A percentile compares a stretch with the other conserved stretches of the same genome.
Evolutionary conservation across 1,284 basidiomycete genomes (phyloP).

Genomic region (Cutaneotrichosporon dermatis): DNA sequence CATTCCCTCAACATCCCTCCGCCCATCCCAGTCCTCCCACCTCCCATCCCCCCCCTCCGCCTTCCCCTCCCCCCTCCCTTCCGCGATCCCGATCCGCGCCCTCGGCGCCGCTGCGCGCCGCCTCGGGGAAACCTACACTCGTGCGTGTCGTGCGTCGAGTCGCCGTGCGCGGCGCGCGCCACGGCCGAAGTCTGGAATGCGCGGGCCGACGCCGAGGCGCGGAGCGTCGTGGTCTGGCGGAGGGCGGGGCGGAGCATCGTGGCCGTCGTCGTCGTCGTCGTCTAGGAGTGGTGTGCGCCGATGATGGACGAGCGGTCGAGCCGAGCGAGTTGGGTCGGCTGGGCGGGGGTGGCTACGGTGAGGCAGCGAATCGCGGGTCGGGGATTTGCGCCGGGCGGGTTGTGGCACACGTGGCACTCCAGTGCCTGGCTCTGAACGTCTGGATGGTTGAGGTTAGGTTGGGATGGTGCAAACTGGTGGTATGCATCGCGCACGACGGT

Average conservation of each 20-base stretch:
- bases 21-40: no score
- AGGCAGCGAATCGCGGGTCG: not conserved
- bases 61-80: no score
- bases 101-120: no score
- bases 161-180: slow-evolving; percentile 8
- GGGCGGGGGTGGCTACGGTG: not conserved
- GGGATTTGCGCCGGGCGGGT: not conserved
- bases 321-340: not conserved
- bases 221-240: slow-evolving; percentile 17
- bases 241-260: slow-evolving; percentile 15
- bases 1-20: no score
- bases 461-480: no score
- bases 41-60: no score
- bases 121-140: slow-evolving; percentile 25
- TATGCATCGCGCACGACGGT: no score
- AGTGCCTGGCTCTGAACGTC: no score
- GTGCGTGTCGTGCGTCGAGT: slow-evolving; percentile 24
- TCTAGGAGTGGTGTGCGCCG: not conserved
- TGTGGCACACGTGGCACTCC: not conserved
- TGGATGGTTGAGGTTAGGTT: no score
- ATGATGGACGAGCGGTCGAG: no score
- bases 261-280: not conserved
- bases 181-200: no score
- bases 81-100: no score
- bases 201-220: slow-evolving; percentile 11